These are phyloP conservation scores for Geranium rotundifolium DNA, from an alignment of 345 rosid species.

Conservation along the genomic window DNA sequence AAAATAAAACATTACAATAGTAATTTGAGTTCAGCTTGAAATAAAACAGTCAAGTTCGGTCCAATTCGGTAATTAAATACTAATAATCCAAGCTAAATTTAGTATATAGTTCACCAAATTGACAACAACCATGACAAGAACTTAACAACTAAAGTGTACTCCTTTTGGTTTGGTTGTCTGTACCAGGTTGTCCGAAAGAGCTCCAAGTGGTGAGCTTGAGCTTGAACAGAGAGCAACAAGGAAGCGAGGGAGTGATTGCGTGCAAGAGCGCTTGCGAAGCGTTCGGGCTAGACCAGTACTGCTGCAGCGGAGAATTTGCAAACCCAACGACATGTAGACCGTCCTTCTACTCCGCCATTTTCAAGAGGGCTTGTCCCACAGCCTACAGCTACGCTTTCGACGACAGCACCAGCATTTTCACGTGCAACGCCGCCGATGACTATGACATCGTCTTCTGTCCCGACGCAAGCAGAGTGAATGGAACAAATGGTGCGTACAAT, in stretches of 20 bases:
- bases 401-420: conserved; percentile 69
- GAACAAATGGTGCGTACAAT: conserved; percentile 15
- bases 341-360: conserved; percentile 57
- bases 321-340: conserved; percentile 68
- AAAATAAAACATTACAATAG: too few species aligned
- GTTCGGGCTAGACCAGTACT: conserved; percentile 72
- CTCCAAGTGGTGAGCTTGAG: conserved; percentile 71
- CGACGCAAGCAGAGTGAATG: conserved; percentile 21
- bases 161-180: too few species aligned
- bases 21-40: too few species aligned
- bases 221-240: not conserved
- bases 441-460: conserved; percentile 76
- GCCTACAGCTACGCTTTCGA: conserved; percentile 84
- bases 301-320: conserved; percentile 87
- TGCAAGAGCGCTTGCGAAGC: conserved; percentile 88
- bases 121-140: too few species aligned
- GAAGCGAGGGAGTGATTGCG: conserved; percentile 39
- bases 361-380: conserved; percentile 78
- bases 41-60: too few species aligned
- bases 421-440: conserved; percentile 65
- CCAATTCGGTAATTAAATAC: too few species aligned
- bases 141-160: too few species aligned
- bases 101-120: too few species aligned
- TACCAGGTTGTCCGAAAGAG: conserved; percentile 74
- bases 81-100: too few species aligned